Evolutionary conservation across 371 early-diverging fungal species (phyloP).

Genomic region (Smittium culicis): DNA sequence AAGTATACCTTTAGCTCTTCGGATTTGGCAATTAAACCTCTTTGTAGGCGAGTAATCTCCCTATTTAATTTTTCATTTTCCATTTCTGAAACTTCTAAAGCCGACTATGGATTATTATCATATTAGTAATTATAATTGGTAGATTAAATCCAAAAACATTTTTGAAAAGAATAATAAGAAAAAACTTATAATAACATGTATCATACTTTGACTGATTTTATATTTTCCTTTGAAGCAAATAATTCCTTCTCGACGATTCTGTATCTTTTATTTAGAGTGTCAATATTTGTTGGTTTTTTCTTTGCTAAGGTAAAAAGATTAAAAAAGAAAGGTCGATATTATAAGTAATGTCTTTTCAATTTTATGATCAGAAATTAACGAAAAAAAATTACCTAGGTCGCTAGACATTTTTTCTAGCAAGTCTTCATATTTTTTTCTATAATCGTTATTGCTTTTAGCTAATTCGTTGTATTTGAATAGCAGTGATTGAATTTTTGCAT

Average conservation of each 20-base stretch:
- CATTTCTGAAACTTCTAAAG: background rate
- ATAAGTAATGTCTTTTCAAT: too few species aligned
- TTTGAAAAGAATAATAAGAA: background rate
- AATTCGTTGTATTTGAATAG: background rate
- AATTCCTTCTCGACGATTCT: slow-evolving; percentile 5
- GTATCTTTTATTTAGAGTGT: background rate
- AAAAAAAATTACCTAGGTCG: background rate
- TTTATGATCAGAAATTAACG: background rate
- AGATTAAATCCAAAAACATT: too few species aligned
- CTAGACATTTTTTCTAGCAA: background rate
- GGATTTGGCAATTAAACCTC: background rate
- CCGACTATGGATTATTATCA: too few species aligned
- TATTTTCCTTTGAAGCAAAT: slow-evolving; percentile 1
- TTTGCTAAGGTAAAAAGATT: too few species aligned
- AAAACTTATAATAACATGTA: background rate
- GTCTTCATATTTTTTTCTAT: slow-evolving; percentile 8
- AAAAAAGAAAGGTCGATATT: too few species aligned
- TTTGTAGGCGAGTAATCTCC: background rate
- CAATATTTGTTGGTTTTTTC: slow-evolving; percentile 3
- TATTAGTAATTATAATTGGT: too few species aligned
- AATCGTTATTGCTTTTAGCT: slow-evolving; percentile 8
- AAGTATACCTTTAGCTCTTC: background rate
- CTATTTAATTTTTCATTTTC: background rate
- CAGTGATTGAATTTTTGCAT: slow-evolving; percentile 5
- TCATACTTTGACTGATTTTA: background rate